These are phyloP conservation scores for Niebla homalea DNA, from an alignment of 495 filamentous ascomycete species.

Conservation along the genomic window DNA sequence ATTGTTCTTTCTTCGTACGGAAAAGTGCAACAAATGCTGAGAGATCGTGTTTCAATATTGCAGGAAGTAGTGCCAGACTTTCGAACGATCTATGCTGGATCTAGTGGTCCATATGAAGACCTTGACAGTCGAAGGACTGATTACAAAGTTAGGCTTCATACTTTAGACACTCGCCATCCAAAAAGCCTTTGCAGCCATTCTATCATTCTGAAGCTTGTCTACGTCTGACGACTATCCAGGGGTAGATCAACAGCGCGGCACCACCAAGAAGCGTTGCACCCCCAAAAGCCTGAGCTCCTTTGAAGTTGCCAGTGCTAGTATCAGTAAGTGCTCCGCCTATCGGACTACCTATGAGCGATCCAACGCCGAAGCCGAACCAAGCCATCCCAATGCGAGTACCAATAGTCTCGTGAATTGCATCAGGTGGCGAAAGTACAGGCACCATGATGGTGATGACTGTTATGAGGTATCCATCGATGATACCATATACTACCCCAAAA, in stretches of 20 bases:
- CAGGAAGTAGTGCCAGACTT: too few relatives aligned
- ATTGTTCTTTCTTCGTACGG: too few relatives aligned
- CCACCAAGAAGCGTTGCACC: conserved; percentile 1
- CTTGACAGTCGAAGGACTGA: too few relatives aligned
- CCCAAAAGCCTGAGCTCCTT: conserved; percentile 1
- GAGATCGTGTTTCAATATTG: too few relatives aligned
- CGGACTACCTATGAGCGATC: conserved; percentile 24
- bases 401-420: conserved; percentile 15
- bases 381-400: conserved; percentile 28
- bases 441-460: conserved; percentile 23
- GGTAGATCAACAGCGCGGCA: conserved; percentile 2
- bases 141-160: too few relatives aligned
- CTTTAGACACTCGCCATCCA: too few relatives aligned
- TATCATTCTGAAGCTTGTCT: not conserved
- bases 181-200: too few relatives aligned
- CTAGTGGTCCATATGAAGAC: too few relatives aligned
- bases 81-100: too few relatives aligned
- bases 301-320: not conserved
- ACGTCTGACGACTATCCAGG: not conserved
- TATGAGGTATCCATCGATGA: conserved; percentile 27
- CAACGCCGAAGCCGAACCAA: conserved; percentile 17
- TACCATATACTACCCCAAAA: conserved; percentile 29
- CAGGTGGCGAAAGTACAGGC: conserved; percentile 14
- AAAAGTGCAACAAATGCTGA: too few relatives aligned
- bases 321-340: conserved; percentile 22